Base-by-base conservation (phyloP, 805 yeast genomes). In the Candida broadrunensis region DNA sequence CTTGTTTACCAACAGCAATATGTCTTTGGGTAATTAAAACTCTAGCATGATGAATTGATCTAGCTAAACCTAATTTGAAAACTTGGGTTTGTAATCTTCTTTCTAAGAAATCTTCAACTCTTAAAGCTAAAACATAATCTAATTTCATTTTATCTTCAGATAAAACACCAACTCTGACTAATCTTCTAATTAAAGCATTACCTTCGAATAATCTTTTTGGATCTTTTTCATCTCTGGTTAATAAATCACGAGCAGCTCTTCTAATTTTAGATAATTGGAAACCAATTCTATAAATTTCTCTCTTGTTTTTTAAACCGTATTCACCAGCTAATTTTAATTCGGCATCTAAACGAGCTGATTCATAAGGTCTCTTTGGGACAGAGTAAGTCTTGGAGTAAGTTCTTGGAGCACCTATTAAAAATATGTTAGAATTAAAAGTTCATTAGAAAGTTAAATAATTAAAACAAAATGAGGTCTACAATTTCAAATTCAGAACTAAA, bases 141-240 rank as follows among this genome's bases (percentile, higher is more conserved):
- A 93, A 89, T 83, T 93, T 93, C 97, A 90, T 90, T 81, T 86
- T 91, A 83, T 93, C 98, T 81, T 93, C 99, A 58, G 96, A 78
- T 72, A 93, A 84, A 71, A 93, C 96, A 88, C 99, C 99, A 59
- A 89, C 81, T 81, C 99, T 88, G 55, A 93, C 98, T 71, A 93
- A 85, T 84, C 98, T 89, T 85, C 99, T 90, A 78, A 93, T 93
- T 73, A 93, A 88, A 71, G 99, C 99, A 73, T 93, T 93, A 87
- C 99, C 99, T 80, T 93, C 99, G 83, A 93, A 93, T 70, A 93
- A 85, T 82, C 99, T 89, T 88, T 90, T 93, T 85, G 96, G 97
- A 78, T 93, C 99, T 85, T 93, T 93, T 83, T 93, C 99, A 69
- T 93, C 99, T 82, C 97, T 89, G 82, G 99, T 93, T 77, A 93